phyloP scores from a whole-genome alignment of 2,329 filamentous ascomycete genomes.

The Bipolaris bicolor region DNA sequence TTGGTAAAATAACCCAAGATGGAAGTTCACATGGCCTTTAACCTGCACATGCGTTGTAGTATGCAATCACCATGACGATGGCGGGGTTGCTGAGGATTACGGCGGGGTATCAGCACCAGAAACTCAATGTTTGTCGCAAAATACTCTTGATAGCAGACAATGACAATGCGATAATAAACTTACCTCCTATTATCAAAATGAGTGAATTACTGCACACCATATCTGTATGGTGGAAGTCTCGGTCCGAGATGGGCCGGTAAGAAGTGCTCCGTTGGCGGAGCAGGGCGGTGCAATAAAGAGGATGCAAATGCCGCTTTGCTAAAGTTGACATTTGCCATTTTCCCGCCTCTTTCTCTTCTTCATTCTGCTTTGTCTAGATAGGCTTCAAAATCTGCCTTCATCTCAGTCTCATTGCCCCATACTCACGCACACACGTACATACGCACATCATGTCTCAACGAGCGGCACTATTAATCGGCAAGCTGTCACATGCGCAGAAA shows the following conservation, averaged over 20 bases:
- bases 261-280: conserved; percentile 19
- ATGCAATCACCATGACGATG: conserved; percentile 7
- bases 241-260: conserved; percentile 32
- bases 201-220: conserved; percentile 20
- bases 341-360: not conserved
- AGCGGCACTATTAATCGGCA: conserved; percentile 54
- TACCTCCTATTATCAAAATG: not conserved
- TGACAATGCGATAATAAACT: not conserved
- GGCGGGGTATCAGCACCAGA: conserved; percentile 11
- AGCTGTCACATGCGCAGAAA: conserved; percentile 52
- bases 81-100: conserved; percentile 11
- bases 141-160: conserved; percentile 6
- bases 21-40: not conserved
- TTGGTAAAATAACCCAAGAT: not conserved
- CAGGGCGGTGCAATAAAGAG: conserved; percentile 23
- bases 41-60: not conserved
- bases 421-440: not conserved
- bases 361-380: not conserved
- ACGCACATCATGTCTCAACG: conserved; percentile 37
- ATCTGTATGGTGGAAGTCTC: conserved; percentile 11
- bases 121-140: conserved; percentile 13
- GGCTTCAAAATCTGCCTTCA: not conserved
- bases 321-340: conserved; percentile 8
- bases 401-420: not conserved
- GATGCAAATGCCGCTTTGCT: conserved; percentile 24